Base-by-base conservation (phyloP, 345 rosid species). In the Laguncularia racemosa region DNA sequence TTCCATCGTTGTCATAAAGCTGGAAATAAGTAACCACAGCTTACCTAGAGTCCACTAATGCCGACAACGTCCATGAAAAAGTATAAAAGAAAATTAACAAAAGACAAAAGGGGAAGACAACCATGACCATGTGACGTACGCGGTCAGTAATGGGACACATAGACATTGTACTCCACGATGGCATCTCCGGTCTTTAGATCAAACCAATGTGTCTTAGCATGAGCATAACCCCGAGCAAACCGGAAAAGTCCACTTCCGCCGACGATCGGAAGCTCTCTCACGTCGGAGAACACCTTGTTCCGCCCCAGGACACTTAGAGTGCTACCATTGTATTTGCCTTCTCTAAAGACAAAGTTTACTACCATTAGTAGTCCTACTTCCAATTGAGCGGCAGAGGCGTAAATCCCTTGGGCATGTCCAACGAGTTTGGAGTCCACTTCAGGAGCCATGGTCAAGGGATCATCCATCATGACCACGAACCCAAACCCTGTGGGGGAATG, bases 301-400 rank as follows among this genome's bases (percentile, higher is more conserved):
- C 79, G 62, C 16, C 86, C 90, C 18, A 74, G 70, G 56, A 84
- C 46, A 14, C 81, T 64, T 0, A 78, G 59, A 47, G 60, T 73
- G 72, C 91, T 84, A 0, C 88, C 91, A 1, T 82, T 84, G 62
- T 70, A 82, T 73, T 80, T 72, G 20, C 87, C 91, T 56, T 75
- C 76, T 10, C 67, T 65, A 76, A 84, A 84, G 21, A 48, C 79
- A 13, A 81, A 73, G 69, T 79, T 79, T 68, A 75, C 65, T 12
- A 70, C 81, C 85, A 79, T 76, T 6, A 81, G 52, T 13, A 84
- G 58, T 14, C 77, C 69, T 3, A 69, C 0, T 4, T 62, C 78
- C 9, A 54, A 13, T 57, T 58, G 84, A 13, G 76, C 70, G 1
- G 84, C 72, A 0, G 62, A 56, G 14, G 73, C 63, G 16, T 80